Evolutionary conservation across 345 rosid genomes (phyloP).

Genomic region (Rhizophora mangle): DNA sequence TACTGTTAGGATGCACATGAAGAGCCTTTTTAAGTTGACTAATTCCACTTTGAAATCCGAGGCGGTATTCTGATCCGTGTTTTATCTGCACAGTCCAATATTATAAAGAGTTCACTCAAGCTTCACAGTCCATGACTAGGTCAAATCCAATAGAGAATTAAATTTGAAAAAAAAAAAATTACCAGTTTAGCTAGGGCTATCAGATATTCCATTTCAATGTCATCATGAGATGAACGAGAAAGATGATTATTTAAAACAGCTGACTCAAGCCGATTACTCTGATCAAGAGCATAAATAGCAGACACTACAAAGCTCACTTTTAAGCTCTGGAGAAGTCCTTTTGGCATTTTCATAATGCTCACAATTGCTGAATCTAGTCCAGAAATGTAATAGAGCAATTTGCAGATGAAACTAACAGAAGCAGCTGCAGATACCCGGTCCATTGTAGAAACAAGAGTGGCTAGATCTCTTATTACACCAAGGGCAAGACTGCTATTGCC

Average conservation of each 20-base stretch:
- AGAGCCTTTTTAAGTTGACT: slow-evolving; percentile 73
- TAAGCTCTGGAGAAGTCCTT: slow-evolving; percentile 57
- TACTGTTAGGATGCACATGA: slow-evolving; percentile 74
- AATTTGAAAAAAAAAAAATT: slow-evolving; percentile 20
- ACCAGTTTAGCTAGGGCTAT: slow-evolving; percentile 78
- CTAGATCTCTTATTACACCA: slow-evolving; percentile 54
- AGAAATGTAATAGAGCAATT: slow-evolving; percentile 65
- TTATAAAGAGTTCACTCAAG: slow-evolving; percentile 8
- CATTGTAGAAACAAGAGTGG: slow-evolving; percentile 53
- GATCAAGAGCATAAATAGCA: slow-evolving; percentile 77
- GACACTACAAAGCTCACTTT: slow-evolving; percentile 64
- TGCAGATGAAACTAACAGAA: slow-evolving; percentile 78
- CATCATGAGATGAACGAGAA: slow-evolving; percentile 51
- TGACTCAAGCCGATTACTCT: slow-evolving; percentile 53
- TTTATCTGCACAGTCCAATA: slow-evolving; percentile 55
- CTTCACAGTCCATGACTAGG: not conserved
- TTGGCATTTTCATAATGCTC: slow-evolving; percentile 77
- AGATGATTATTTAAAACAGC: slow-evolving; percentile 54
- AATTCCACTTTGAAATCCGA: slow-evolving; percentile 67
- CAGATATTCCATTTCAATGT: slow-evolving; percentile 66
- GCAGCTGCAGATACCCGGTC: slow-evolving; percentile 50
- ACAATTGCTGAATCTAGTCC: slow-evolving; percentile 67
- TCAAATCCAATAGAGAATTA: not conserved
- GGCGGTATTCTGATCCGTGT: slow-evolving; percentile 50
- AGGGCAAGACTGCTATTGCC: slow-evolving; percentile 68